Conservation (phyloP, 2,329 filamentous ascomycete genomes). For the Fusarium miscanthi region DNA sequence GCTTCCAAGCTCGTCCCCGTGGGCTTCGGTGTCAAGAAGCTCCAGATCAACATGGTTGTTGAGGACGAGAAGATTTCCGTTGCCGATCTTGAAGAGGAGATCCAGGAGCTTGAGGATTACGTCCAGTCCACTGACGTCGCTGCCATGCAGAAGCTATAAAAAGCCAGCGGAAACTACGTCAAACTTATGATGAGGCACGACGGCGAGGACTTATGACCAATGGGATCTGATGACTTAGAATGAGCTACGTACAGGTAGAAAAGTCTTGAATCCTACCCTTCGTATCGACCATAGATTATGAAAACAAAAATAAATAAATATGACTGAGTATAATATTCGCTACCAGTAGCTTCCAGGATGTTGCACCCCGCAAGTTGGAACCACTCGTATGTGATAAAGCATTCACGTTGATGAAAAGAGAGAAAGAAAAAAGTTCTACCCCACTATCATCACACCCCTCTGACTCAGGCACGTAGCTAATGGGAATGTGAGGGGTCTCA, state of each 20-base stretch:
- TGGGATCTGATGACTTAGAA: constrained; percentile 39
- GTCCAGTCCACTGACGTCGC: constrained; percentile 94
- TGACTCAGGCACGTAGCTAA: neutral
- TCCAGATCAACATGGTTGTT: constrained; percentile 97
- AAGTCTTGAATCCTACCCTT: constrained; percentile 40
- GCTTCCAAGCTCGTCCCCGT: constrained; percentile 87
- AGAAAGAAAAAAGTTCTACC: neutral
- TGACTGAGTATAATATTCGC: neutral
- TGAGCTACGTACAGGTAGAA: constrained; percentile 43
- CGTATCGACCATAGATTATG: constrained; percentile 42
- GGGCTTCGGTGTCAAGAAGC: constrained; percentile 98
- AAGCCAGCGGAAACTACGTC: constrained; percentile 36
- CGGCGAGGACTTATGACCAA: constrained; percentile 46
- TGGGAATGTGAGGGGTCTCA: constrained; percentile 32
- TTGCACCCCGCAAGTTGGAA: neutral
- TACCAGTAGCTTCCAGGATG: neutral
- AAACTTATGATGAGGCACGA: constrained; percentile 50
- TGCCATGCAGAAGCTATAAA: constrained; percentile 94
- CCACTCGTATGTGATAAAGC: neutral
- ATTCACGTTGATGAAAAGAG: neutral
- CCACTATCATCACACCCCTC: constrained; percentile 7
- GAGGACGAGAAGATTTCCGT: constrained; percentile 97
- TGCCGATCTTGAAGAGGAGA: constrained; percentile 87
- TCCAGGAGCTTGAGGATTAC: constrained; percentile 87
- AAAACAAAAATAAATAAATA: constrained; percentile 32